A percentile compares a stretch with the other conserved stretches of the same genome.
Conservation (phyloP, 768 basidiomycete genomes). For the Termitomyces sp. region DNA sequence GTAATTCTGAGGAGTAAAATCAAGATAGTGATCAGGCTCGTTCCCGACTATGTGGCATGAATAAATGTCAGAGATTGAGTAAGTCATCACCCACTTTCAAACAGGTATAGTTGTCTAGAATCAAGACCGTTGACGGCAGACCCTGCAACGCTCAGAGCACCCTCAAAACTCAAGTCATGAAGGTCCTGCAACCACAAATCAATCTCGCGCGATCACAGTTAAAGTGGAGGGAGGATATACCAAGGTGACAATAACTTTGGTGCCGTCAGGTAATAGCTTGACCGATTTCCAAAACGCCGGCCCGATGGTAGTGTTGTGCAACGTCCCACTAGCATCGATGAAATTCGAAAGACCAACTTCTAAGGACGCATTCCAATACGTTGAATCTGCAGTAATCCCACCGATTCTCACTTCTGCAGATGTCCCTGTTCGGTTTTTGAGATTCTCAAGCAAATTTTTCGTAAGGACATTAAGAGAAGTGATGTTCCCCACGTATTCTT, state of each 20-base stretch:
- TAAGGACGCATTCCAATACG: constrained; percentile 39
- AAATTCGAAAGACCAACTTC: constrained; percentile 36
- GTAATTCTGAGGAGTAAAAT: constrained; percentile 38
- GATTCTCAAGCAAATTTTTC: constrained; percentile 36
- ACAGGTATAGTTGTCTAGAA: constrained; percentile 29
- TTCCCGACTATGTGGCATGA: constrained; percentile 36
- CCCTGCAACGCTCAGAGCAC: constrained; percentile 36
- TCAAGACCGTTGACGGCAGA: constrained; percentile 33
- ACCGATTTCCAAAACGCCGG: constrained; percentile 44
- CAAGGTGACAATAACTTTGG: constrained; percentile 40
- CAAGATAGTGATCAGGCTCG: constrained; percentile 47
- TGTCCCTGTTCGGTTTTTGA: constrained; percentile 36
- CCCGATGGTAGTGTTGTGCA: constrained; percentile 47
- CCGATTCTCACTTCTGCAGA: constrained; percentile 45
- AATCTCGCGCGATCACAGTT: background rate
- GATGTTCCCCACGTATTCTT: constrained; percentile 41
- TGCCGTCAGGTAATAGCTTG: constrained; percentile 37
- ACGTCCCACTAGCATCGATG: constrained; percentile 33
- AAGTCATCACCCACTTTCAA: constrained; percentile 33
- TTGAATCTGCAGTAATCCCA: constrained; percentile 50
- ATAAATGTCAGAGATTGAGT: background rate
- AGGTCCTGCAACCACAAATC: constrained; percentile 29
- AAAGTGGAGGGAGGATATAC: constrained; percentile 18
- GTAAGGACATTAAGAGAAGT: constrained; percentile 38
- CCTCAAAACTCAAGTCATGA: constrained; percentile 34